These are phyloP conservation scores for Trametes gibbosa DNA, from an alignment of 768 basidiomycete genomes.

Conservation along the genomic window DNA sequence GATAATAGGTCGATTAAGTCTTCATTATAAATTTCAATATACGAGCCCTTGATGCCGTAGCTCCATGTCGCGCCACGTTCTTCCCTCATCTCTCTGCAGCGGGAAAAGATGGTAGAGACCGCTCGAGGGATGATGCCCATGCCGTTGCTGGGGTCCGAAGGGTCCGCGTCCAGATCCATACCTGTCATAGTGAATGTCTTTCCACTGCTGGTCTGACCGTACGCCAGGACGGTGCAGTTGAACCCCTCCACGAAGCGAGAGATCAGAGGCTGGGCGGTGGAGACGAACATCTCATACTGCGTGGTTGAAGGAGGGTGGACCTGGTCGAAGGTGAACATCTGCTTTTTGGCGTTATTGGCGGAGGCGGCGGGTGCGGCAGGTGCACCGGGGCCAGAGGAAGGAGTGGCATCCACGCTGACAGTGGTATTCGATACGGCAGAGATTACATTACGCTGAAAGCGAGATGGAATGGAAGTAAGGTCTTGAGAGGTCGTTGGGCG, in stretches of 20 bases:
- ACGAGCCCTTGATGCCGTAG: constrained; percentile 81
- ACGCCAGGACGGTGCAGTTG: constrained; percentile 97
- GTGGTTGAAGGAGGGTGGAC: constrained; percentile 85
- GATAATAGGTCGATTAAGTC: constrained; percentile 94
- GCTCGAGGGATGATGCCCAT: constrained; percentile 97
- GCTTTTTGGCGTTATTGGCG: constrained; percentile 65
- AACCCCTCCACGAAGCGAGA: constrained; percentile 89
- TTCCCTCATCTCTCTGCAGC: constrained; percentile 72
- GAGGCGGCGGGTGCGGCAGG: constrained; percentile 41
- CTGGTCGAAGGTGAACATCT: constrained; percentile 89
- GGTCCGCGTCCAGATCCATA: constrained; percentile 84
- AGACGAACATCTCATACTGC: constrained; percentile 83
- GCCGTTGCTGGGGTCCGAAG: constrained; percentile 73
- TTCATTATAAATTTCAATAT: constrained; percentile 98
- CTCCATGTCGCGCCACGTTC: constrained; percentile 76
- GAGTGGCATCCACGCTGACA: constrained; percentile 79
- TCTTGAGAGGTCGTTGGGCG: constrained; percentile 86
- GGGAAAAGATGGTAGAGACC: constrained; percentile 82
- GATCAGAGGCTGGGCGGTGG: constrained; percentile 81
- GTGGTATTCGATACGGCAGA: constrained; percentile 69
- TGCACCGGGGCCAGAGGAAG: constrained; percentile 50
- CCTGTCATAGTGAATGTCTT: constrained; percentile 99
- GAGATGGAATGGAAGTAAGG: constrained; percentile 80
- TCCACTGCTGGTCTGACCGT: constrained; percentile 95
- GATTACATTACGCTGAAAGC: constrained; percentile 90